Evolutionary conservation across 2,329 filamentous ascomycete genomes (phyloP), one percentile per base, ranked within the genome.

Genomic region (Thielaviopsis musarum): DNA sequence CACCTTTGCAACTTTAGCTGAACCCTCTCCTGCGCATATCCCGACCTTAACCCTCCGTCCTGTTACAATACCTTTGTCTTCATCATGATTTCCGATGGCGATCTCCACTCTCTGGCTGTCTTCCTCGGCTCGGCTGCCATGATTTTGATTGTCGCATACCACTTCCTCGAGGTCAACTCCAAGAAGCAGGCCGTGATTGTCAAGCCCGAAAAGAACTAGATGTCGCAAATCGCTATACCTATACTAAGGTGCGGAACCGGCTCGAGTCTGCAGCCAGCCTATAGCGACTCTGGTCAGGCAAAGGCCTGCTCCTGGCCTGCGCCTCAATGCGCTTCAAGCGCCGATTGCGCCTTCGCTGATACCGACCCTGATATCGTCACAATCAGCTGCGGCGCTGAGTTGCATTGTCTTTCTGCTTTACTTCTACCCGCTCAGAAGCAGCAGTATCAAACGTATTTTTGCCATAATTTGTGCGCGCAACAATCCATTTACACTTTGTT

Each of bases 131-230:
- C 84, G 59, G 81, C 84, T 49, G 83, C 91, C 64, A 91, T 97
- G 88, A 77, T 96, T 52, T 79, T 98, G 63, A 96, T 97, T 65
- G 83, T 98, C 30, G 74, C 95, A 28, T 97, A 98, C 74, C 90
- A 97, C 72, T 97, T 94, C 74, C 83, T 98, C 67, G 91, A 97
- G 71, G 81, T 95, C 75, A 97, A 98, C 69, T 82, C 88, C n/a
- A 59, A 59, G 38, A 59, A 54, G 41, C 48, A 61, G 38, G 45
- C 59, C n/a, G 41, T 58, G 13, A 54, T 59, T 17, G 48, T 57
- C 13, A 61, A 61, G 57, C 53, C 28, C 26, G 59, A 62, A 54
- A 53, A 51, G 17, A 62, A 62, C 54, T 62, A 57, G 26, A 54
- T n/a, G 54, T 45, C 52, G 26, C 30, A 26, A 15, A 28, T 15